These are phyloP conservation scores for Theobroma cacao DNA, from an alignment of 345 rosid species.

Conservation along the genomic window DNA sequence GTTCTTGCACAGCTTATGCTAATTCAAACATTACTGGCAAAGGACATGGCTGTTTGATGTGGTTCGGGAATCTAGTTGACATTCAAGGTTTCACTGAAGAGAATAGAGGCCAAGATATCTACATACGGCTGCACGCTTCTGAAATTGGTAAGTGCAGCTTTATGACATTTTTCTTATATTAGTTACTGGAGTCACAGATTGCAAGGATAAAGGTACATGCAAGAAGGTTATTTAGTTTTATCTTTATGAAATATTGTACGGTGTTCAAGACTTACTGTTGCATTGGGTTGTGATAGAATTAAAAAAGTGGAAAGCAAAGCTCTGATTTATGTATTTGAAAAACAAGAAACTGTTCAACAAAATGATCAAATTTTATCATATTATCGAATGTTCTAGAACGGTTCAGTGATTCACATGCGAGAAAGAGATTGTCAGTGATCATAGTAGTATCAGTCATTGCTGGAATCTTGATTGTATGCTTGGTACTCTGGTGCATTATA, in stretches of 20 bases:
- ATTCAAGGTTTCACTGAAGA: neutral
- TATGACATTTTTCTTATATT: neutral
- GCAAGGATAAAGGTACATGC: too few species aligned
- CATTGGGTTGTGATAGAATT: too few species aligned
- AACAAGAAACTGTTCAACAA: too few species aligned
- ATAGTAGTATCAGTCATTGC: neutral
- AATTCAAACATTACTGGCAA: neutral
- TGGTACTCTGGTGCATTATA: neutral
- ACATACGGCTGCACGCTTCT: neutral
- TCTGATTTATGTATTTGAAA: too few species aligned
- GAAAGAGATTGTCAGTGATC: neutral
- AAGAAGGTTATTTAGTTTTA: too few species aligned
- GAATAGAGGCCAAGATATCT: neutral
- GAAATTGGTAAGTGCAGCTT: neutral
- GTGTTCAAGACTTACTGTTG: too few species aligned
- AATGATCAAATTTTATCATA: neutral
- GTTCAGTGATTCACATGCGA: neutral
- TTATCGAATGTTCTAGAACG: neutral
- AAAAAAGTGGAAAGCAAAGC: too few species aligned
- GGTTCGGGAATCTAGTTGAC: neutral
- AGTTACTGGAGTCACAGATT: too few species aligned
- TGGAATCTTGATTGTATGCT: neutral
- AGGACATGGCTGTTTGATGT: neutral
- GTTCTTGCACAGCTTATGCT: constrained; percentile 31
- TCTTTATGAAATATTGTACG: too few species aligned